Evolutionary conservation across 2,329 filamentous ascomycete species (phyloP), one percentile per base, ranked within the genome.

Genomic region (Neonectria faginata): DNA sequence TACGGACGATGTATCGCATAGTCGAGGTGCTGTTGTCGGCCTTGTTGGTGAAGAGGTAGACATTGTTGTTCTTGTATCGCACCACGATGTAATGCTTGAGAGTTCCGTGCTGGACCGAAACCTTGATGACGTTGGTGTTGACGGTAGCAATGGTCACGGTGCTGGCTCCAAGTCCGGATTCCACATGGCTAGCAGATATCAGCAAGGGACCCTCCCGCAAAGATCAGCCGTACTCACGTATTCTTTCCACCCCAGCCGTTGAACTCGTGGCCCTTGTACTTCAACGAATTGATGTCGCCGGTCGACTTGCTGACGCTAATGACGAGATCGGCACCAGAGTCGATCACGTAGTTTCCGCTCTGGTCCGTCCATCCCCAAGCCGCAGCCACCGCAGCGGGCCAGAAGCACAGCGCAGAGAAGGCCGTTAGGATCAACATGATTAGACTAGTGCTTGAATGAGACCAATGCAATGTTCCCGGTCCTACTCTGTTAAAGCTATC

Each of bases 1-100:
- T 75, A 5, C 76, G 73, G 7, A 77, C 74, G 27, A 81, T 81
- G 62, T 81, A 81, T 5, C 79, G 74, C 48, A 78, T 79, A 0
- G 79, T 79, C 3, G 77, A 78, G 31, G 80, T 73, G 29, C 76
- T 79, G 29, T 73, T 69, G 36, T 80, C 79, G 5, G 72, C 75
- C 68, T 80, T 82, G 67, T 81, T 81, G 66, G 79, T 81, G 65
- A 81, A 79, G 33, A 82, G 79, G 61, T 82, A 81, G 12, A 79
- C 74, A 54, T 79, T 78, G 60, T 77, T 75, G 69, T 79, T 77
- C 56, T 75, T 76, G 65, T 79, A 79, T 50, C 77, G 70, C 42
- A 77, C 68, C 20, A 78, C 71, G 29, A 79, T 71, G 55, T 77
- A 78, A 57, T 79, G 77, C 67, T 77, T 76, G 1, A 79, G 67